phyloP scores from a whole-genome alignment of 495 filamentous ascomycete genomes.

The Cladorrhinum samala region DNA sequence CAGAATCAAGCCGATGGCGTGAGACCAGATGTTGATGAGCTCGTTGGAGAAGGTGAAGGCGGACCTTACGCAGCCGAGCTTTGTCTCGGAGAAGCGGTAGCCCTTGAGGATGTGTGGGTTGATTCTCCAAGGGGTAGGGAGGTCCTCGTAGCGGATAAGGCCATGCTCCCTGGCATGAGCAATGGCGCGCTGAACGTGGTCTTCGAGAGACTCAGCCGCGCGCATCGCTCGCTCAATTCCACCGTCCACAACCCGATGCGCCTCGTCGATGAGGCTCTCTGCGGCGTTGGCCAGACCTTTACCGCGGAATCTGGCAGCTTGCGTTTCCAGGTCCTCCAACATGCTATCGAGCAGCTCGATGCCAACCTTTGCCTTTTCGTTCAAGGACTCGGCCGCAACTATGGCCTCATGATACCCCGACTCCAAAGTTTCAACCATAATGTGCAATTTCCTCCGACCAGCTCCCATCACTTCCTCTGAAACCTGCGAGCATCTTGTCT shows the following conservation, averaged over 20 bases:
- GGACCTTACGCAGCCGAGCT: constrained; percentile 77
- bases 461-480: constrained; percentile 86
- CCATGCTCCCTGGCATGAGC: constrained; percentile 71
- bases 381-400: constrained; percentile 75
- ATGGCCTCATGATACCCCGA: constrained; percentile 83
- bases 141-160: constrained; percentile 79
- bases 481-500: constrained; percentile 81
- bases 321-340: constrained; percentile 73
- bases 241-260: constrained; percentile 71
- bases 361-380: constrained; percentile 83
- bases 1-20: constrained; percentile 77
- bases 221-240: constrained; percentile 72
- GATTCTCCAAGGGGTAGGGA: constrained; percentile 87
- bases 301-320: constrained; percentile 59
- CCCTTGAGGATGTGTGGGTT: constrained; percentile 89
- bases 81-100: constrained; percentile 88
- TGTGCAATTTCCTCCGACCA: constrained; percentile 72
- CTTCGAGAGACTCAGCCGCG: constrained; percentile 68
- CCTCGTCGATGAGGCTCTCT: constrained; percentile 65
- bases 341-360: constrained; percentile 81
- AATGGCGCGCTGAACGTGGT: constrained; percentile 76
- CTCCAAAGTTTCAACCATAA: constrained; percentile 94
- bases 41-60: constrained; percentile 85
- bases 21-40: constrained; percentile 96
- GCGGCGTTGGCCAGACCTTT: constrained; percentile 58